These are phyloP conservation scores for Parastagonospora nodorum DNA, from an alignment of 2,329 filamentous ascomycete genomes.

Conservation along the genomic window DNA sequence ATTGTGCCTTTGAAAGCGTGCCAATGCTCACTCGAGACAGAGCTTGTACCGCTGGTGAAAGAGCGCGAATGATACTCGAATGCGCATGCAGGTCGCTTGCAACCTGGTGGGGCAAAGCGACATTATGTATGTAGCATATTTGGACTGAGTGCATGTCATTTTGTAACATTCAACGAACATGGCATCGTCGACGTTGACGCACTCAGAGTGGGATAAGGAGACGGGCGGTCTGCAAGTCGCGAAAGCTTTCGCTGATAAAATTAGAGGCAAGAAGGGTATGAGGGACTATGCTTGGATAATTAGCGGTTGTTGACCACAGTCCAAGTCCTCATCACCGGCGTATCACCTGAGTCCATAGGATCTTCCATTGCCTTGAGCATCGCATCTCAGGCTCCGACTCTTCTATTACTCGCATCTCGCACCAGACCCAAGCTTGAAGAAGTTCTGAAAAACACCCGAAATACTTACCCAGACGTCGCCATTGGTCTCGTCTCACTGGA, in stretches of 20 bases:
- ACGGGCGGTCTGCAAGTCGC: slow-evolving; percentile 40
- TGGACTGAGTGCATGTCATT: not conserved
- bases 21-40: too few relatives aligned
- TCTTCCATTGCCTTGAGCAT: slow-evolving; percentile 34
- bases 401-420: slow-evolving; percentile 49
- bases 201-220: slow-evolving; percentile 40
- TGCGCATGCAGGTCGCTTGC: too few relatives aligned
- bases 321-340: slow-evolving; percentile 47
- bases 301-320: not conserved
- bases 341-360: slow-evolving; percentile 37
- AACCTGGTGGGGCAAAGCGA: too few relatives aligned
- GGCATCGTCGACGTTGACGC: slow-evolving; percentile 32
- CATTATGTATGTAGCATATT: not conserved
- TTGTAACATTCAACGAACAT: not conserved
- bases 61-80: too few relatives aligned
- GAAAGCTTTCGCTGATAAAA: slow-evolving; percentile 32
- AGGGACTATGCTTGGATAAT: not conserved
- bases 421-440: slow-evolving; percentile 49
- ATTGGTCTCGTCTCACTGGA: slow-evolving; percentile 40
- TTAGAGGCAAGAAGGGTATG: slow-evolving; percentile 34
- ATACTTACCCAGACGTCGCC: slow-evolving; percentile 32
- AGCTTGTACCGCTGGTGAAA: too few relatives aligned
- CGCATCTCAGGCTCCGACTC: slow-evolving; percentile 31
- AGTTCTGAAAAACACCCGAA: slow-evolving; percentile 43
- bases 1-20: too few relatives aligned